Percentiles rank a stretch among this genome's conserved stretches.
phyloP scores from a whole-genome alignment of 768 basidiomycete species.

The Termitomyces bulborhizus region DNA sequence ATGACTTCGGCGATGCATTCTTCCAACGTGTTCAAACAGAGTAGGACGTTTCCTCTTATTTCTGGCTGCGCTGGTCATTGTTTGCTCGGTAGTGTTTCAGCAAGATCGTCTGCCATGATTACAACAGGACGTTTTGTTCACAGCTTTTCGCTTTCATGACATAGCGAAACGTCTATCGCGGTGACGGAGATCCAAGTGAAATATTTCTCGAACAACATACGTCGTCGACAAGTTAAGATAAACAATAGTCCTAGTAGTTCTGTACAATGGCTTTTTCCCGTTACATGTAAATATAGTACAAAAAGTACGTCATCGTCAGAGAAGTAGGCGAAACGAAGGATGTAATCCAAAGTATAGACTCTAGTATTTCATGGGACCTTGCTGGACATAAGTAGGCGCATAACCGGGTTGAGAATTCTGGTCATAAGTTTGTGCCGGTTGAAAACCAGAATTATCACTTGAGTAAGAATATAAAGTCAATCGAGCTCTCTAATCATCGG shows the following conservation, averaged over 20 bases:
- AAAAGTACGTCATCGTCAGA: not conserved
- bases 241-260: not conserved
- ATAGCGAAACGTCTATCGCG: not conserved
- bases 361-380: conserved; percentile 14
- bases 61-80: not conserved
- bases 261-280: not conserved
- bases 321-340: not conserved
- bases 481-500: not conserved
- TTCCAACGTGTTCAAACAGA: no score
- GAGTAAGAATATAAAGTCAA: not conserved
- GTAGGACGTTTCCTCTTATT: not conserved
- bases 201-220: not conserved
- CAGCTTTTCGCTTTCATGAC: no score
- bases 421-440: conserved; percentile 18
- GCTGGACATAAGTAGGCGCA: conserved; percentile 32
- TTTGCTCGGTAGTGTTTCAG: not conserved
- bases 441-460: conserved; percentile 20
- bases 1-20: no score
- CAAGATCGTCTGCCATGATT: no score
- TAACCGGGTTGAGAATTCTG: conserved; percentile 32
- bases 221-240: not conserved
- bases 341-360: not conserved
- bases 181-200: not conserved
- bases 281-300: not conserved
- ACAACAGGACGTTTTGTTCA: no score